A percentile compares a stretch with the other conserved stretches of the same genome.
Evolutionary conservation across 2,329 filamentous ascomycete genomes (phyloP).

Genomic region (Myriosclerotinia curreyana): DNA sequence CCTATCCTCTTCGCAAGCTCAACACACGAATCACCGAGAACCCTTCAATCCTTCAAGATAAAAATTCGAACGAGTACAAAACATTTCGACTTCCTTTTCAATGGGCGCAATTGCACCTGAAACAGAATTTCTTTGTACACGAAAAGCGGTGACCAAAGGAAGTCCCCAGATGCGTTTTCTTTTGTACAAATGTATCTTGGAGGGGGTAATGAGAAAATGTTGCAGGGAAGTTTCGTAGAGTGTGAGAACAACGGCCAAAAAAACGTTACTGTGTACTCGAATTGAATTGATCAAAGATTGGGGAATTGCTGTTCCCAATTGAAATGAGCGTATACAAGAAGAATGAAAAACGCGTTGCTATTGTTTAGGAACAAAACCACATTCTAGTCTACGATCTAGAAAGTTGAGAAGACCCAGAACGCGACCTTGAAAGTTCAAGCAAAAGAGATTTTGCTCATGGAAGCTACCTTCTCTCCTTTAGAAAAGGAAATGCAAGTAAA

Average conservation of each 20-base stretch:
- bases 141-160: slow-evolving; percentile 29
- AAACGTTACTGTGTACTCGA: slow-evolving; percentile 2
- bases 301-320: slow-evolving; percentile 20
- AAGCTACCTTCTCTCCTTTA: slow-evolving; percentile 16
- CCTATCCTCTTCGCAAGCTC: slow-evolving; percentile 20
- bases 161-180: slow-evolving; percentile 1
- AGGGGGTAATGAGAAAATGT: slow-evolving; percentile 1
- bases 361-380: slow-evolving; percentile 1
- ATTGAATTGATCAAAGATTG: slow-evolving; percentile 14
- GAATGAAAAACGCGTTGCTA: neutral
- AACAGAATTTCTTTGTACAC: slow-evolving; percentile 26
- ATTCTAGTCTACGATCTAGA: slow-evolving; percentile 6
- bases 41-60: slow-evolving; percentile 41
- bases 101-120: slow-evolving; percentile 33
- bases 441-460: neutral
- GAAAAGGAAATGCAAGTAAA: slow-evolving; percentile 21
- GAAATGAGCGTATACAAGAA: slow-evolving; percentile 21
- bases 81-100: slow-evolving; percentile 37
- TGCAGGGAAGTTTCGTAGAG: slow-evolving; percentile 18
- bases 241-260: slow-evolving; percentile 10
- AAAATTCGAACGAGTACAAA: slow-evolving; percentile 35
- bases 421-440: slow-evolving; percentile 1
- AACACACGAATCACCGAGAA: slow-evolving; percentile 29
- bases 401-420: slow-evolving; percentile 11
- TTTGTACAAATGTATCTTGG: slow-evolving; percentile 1